A percentile compares a stretch with the other conserved stretches of the same genome.
These are phyloP conservation scores for Aspergillus eucalypticola DNA, from an alignment of 2,329 filamentous ascomycete genomes.

Conservation along the genomic window DNA sequence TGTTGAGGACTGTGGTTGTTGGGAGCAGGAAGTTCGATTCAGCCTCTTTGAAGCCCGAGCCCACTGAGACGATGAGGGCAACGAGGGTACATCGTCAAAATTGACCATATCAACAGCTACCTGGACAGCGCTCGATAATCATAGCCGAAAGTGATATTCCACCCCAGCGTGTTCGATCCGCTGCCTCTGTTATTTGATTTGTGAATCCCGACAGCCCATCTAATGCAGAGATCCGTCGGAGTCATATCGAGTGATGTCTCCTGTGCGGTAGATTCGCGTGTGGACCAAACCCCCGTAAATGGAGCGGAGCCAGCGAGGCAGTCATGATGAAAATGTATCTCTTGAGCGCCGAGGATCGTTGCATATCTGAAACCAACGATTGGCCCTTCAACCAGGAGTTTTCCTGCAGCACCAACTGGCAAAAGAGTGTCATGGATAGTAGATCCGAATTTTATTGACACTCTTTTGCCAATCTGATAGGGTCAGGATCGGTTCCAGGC, in stretches of 20 bases:
- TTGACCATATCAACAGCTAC: conserved; percentile 53
- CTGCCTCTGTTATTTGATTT: conserved; percentile 35
- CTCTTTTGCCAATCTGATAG: no score
- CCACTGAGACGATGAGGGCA: conserved; percentile 31
- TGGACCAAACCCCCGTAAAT: no score
- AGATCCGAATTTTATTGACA: no score
- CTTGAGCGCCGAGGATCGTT: no score
- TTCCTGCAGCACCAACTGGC: neutral
- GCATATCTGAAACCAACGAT: neutral
- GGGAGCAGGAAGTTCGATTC: no score
- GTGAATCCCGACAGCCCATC: conserved; percentile 31
- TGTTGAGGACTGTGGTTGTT: no score
- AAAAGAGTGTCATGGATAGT: no score
- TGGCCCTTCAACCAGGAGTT: neutral
- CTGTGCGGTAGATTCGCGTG: no score
- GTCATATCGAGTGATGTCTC: conserved; percentile 12
- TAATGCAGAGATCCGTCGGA: conserved; percentile 20
- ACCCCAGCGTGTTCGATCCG: conserved; percentile 34
- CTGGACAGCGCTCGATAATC: conserved; percentile 44
- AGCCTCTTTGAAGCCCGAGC: no score
- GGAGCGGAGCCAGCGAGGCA: no score
- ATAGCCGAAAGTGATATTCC: conserved; percentile 22
- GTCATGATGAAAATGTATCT: no score
- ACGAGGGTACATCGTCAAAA: conserved; percentile 41
- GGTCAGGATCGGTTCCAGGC: neutral